Evolutionary conservation across 139 green algal species (phyloP), one percentile per base, ranked within the genome.

Genomic region (Tetradesmus lagerheimii): DNA sequence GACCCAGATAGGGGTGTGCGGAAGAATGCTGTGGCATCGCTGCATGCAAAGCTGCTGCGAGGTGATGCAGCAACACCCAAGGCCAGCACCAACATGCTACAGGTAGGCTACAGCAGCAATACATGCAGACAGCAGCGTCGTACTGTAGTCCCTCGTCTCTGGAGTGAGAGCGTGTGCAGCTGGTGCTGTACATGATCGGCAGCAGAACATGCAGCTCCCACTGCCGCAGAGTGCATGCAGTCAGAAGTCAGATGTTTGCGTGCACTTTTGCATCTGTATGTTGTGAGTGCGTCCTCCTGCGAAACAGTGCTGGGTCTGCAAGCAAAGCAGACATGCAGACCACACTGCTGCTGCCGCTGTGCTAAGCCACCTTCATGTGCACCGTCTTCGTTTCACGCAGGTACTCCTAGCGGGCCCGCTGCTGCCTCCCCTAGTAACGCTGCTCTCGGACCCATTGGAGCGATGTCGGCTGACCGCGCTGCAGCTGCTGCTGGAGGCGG

Each of bases 371-470:
- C 12, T 15, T 31, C 37, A 39, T 83, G 38, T 76, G 66, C 66
- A 37, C 18, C 11, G 5, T 16, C 11, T 38, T 31, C 43, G 41
- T 62, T 81, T 94, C 35, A 86, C 95, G 78, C 93, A 95, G 88
- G 91, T 91, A 20, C 85, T 94, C 3, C 57, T 96, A 15, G 90
- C 77, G 23, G 93, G 92, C 18, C 92, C 91, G 16, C 87, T 97
- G 85, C 93, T 96, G 66, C 80, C 88, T 2, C 93, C 95, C 1
- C 76, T 97, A 18, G 71, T 94, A 0, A 50, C 29, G 1, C 81
- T 97, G 88, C 84, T 97, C 11, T 75, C 85, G 2, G 96, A 98
- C 86, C 79, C 90, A 0, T 88, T 93, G 23, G 96, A 98, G 81
- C 83, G 90, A 20, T 94, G 90, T 91, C 80, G 93, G 6, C 11